Percentiles rank a stretch among this genome's conserved stretches.
These are phyloP conservation scores for Agaricus blazei DNA, from an alignment of 768 basidiomycete genomes.

Conservation along the genomic window DNA sequence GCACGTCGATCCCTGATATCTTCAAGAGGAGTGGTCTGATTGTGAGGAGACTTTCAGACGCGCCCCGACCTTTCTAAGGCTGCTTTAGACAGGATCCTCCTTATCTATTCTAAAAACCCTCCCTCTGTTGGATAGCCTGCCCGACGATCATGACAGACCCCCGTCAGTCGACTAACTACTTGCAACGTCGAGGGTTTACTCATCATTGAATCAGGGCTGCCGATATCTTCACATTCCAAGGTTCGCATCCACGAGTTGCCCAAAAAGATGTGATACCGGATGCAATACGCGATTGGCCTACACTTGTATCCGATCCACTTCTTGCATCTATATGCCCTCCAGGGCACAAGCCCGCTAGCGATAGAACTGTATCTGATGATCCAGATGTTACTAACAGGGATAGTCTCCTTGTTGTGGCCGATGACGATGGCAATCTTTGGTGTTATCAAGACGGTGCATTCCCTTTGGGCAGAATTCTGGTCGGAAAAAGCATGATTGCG, in stretches of 20 bases:
- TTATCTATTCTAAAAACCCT: constrained; percentile 63
- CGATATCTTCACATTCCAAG: constrained; percentile 79
- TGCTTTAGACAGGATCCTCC: constrained; percentile 71
- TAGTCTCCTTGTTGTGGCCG: constrained; percentile 61
- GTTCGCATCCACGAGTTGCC: constrained; percentile 46
- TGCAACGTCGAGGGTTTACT: constrained; percentile 13
- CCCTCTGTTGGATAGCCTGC: constrained; percentile 67
- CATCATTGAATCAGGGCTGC: constrained; percentile 46
- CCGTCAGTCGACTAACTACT: constrained; percentile 42
- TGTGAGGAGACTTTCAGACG: constrained; percentile 32
- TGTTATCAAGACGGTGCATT: constrained; percentile 76
- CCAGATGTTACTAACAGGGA: constrained; percentile 50
- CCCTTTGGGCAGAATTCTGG: constrained; percentile 45
- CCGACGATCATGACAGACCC: constrained; percentile 59
- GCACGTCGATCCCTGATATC: constrained; percentile 62
- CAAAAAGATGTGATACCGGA: constrained; percentile 46
- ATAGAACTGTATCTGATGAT: constrained; percentile 29
- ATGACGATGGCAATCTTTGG: constrained; percentile 52
- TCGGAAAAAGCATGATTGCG: constrained; percentile 19
- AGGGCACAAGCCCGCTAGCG: constrained; percentile 25
- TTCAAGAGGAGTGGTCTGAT: constrained; percentile 63
- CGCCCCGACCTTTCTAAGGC: constrained; percentile 10
- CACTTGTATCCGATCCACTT: constrained; percentile 47
- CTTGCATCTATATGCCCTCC: constrained; percentile 57
- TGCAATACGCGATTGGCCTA: constrained; percentile 66